phyloP scores from a whole-genome alignment of 495 filamentous ascomycete species.

The Daldinia childiae region DNA sequence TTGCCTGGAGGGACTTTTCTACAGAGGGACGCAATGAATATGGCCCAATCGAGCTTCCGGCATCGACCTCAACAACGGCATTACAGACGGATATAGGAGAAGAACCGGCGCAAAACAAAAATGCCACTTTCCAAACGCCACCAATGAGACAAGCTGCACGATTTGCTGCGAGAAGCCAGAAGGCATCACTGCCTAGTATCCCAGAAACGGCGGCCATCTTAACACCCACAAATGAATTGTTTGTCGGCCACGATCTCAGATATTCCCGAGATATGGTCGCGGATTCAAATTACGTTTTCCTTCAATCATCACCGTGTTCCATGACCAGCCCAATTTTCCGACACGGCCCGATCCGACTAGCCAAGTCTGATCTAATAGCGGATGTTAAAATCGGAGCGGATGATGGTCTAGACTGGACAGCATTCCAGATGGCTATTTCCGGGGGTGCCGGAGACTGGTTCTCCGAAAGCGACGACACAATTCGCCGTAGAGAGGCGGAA shows the following conservation, averaged over 20 bases:
- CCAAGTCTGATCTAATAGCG: constrained; percentile 50
- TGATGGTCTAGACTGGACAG: constrained; percentile 63
- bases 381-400: constrained; percentile 53
- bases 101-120: constrained; percentile 24
- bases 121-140: constrained; percentile 43
- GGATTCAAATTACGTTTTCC: constrained; percentile 51
- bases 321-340: constrained; percentile 53
- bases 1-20: constrained; percentile 28
- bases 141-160: constrained; percentile 43
- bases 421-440: constrained; percentile 65
- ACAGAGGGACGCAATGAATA: constrained; percentile 24
- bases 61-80: not conserved
- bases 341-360: constrained; percentile 60
- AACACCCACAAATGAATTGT: constrained; percentile 27
- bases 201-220: constrained; percentile 47
- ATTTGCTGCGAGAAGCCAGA: constrained; percentile 32
- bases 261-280: constrained; percentile 37
- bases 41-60: constrained; percentile 15
- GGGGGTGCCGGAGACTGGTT: constrained; percentile 59
- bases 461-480: constrained; percentile 54
- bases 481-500: constrained; percentile 49
- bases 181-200: constrained; percentile 54
- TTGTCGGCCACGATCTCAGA: constrained; percentile 27
- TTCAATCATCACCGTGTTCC: constrained; percentile 55
- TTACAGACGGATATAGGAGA: constrained; percentile 35